Evolutionary conservation across 768 basidiomycete species (phyloP), one percentile per base, ranked within the genome.

Genomic region (Phanerodontia chrysosporium): DNA sequence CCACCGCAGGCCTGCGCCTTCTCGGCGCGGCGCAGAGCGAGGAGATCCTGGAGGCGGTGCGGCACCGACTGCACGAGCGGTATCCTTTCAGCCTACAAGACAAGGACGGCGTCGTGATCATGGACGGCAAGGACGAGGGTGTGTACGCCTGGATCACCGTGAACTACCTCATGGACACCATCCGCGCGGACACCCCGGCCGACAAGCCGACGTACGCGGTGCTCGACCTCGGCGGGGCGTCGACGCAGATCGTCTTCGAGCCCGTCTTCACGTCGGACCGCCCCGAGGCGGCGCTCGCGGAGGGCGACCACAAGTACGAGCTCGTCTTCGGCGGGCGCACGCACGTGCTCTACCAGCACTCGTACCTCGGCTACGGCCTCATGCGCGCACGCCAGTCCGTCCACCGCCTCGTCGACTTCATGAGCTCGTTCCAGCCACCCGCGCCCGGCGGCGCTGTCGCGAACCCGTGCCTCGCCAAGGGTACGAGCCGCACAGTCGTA

Each of bases 91-190:
- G 71, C 27, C 61, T 89, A 39, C 76, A 78, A n/a, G 73, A 80
- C 25, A 75, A 77, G 62, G 84, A 85, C 51, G 84, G 83, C 1
- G 93, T 96, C 32, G 83, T 81, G 44, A 86, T 98, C 62, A 95
- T 98, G 95, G 95, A 97, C 63, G 95, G 95, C 7, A 82, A 86
- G 64, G 95, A 98, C 69, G 96, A 98, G 73, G 96, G 93, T 30
- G 92, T 98, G n/a, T 98, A 91, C 70, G 94, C 96, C 28, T 98
- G 96, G 95, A 93, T 98, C 64, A 97, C 96, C 18, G 93, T 91
- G 59, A 98, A 98, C 73, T 98, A 97, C 74, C 80, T 98, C 49
- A 76, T 96, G 45, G 80, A 81, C 53, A 84, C 88, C 39, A 85
- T 97, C 67, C 81, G 84, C 16, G 76, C 79, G 10, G 80, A 79